Percentiles rank a stretch among this genome's conserved stretches.
Conservation (phyloP, 345 rosid genomes). For the Eucalyptus cloeziana region DNA sequence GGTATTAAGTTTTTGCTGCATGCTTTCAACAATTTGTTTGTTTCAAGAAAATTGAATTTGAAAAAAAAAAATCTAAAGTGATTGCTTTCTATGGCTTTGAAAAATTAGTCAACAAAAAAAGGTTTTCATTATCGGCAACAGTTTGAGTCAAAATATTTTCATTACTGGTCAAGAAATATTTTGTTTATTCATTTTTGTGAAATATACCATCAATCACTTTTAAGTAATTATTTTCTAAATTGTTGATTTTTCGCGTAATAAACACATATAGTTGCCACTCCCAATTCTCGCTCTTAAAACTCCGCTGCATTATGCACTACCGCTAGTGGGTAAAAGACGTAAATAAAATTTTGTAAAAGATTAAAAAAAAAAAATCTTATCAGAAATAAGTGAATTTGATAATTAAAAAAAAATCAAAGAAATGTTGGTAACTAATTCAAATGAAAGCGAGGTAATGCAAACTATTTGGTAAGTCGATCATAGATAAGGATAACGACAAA, state of each 20-base stretch:
- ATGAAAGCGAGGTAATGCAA: not conserved
- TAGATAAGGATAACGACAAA: not conserved
- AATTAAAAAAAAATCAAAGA: not conserved
- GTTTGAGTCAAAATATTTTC: not conserved
- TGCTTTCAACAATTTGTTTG: not conserved
- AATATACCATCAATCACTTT: not conserved
- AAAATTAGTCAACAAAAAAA: not conserved
- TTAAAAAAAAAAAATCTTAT: not conserved
- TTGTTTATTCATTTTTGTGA: not conserved
- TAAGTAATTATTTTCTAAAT: not conserved
- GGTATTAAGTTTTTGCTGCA: no score
- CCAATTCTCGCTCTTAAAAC: not conserved
- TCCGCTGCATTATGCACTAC: not conserved
- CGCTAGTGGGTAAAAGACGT: not conserved
- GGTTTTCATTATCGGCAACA: not conserved
- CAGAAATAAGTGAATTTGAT: not conserved
- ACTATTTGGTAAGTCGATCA: not conserved
- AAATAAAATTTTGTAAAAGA: not conserved
- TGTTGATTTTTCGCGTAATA: not conserved
- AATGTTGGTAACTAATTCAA: not conserved
- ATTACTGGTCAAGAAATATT: not conserved
- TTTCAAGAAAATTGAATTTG: not conserved
- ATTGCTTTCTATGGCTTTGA: not conserved
- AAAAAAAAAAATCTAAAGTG: not conserved
- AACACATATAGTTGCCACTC: not conserved